Percentiles rank a stretch among this genome's conserved stretches.
Evolutionary conservation across 148 eudicot species (phyloP).

Genomic region (Salicornia ramosissima): DNA sequence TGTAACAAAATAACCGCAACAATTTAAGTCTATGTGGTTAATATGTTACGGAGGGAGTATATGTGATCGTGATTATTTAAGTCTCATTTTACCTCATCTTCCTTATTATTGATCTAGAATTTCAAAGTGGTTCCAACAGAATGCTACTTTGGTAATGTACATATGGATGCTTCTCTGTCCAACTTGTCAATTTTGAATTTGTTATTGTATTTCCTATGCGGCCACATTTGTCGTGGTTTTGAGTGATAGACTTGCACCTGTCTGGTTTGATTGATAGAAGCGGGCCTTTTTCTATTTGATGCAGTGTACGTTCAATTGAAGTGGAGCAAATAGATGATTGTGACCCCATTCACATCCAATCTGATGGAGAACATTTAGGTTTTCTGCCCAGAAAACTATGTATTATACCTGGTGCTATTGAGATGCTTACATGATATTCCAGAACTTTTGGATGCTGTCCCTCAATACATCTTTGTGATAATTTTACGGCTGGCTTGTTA

Average conservation of each 20-base stretch:
- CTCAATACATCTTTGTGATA: neutral
- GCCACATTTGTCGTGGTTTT: neutral
- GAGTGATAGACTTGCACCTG: neutral
- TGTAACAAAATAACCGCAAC: no score
- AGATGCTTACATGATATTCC: constrained; percentile 45
- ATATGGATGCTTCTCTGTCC: neutral
- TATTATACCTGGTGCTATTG: constrained; percentile 69
- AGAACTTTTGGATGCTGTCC: neutral
- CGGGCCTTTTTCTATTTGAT: neutral
- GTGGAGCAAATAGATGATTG: constrained; percentile 54
- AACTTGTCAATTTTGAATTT: neutral
- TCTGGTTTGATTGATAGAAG: neutral
- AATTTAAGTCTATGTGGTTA: no score
- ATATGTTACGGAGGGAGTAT: no score
- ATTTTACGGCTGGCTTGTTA: neutral
- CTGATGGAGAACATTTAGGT: constrained; percentile 92
- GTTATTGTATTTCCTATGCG: neutral
- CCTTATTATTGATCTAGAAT: neutral
- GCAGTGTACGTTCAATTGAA: constrained; percentile 68
- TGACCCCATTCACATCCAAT: constrained; percentile 56
- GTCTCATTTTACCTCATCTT: neutral
- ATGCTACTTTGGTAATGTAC: neutral
- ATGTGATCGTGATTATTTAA: neutral
- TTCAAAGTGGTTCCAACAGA: neutral
- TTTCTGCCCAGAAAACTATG: constrained; percentile 75